Base-by-base conservation (phyloP, 2,329 filamentous ascomycete genomes). In the Dothideomycetidae sp. region DNA sequence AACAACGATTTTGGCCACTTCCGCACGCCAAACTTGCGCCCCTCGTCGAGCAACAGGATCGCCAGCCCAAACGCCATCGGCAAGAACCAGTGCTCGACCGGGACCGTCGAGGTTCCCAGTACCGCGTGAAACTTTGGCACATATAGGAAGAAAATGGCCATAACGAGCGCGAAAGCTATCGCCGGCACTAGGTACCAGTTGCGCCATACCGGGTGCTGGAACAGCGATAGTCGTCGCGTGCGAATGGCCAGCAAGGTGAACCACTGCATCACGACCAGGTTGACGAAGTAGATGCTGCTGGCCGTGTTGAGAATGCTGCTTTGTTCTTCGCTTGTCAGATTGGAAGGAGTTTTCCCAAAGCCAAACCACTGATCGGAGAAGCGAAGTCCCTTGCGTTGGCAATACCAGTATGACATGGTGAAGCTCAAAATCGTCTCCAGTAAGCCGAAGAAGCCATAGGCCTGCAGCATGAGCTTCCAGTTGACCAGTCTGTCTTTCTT, bases 211-310 rank as follows among this genome's bases (percentile, higher is more conserved):
- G 76, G 73, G 47, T 85, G 79, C 51, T 82, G 75, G 54, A 86
- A 75, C 45, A 86, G 71, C 39, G 71, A 61, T 49, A 74, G 41
- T 52, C 70, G 51, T 51, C 62, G 46, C 46, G 65, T 86, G 11
- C 79, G 67, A 4, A 81, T 66, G 1, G 75, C 73, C 50, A 85
- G 68, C 3, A 85, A 63, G 51, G 79, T 82, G 63, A 84, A 84
- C 65, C 75, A 77, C 64, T 82, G 78, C 78, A 86, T 83, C 33
- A 86, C 75, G 2, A 88, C 81, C 14, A 88, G 61, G 42, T 77
- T 86, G 46, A 85, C 71, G 48, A 86, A 86, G 56, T 86, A 86
- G 42, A 88, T 76, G 11, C 75, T 80, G 26, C 71, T 78, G 0
- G 78, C 78, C 42, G 70, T 66, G 44, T 76, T 78, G 15, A 79